These are phyloP conservation scores for Lactarius trivialis DNA, from an alignment of 768 basidiomycete species.

Conservation along the genomic window DNA sequence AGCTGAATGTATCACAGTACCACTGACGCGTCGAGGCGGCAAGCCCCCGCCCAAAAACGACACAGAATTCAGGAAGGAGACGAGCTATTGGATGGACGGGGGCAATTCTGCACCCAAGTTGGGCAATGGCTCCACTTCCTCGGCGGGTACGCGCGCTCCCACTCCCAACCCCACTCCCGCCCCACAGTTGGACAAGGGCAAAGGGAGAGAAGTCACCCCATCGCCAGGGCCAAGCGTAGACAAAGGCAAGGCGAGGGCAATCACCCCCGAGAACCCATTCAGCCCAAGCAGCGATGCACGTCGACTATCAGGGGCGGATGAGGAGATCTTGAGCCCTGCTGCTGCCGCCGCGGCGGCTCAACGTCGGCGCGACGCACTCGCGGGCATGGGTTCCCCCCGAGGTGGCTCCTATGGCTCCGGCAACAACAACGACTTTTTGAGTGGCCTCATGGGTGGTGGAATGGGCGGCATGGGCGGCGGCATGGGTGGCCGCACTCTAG, in stretches of 20 bases:
- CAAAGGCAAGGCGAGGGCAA: conserved; percentile 4
- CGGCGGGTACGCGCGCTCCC: not conserved
- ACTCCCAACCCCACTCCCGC: not conserved
- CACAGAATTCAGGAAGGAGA: not conserved
- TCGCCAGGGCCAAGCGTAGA: not conserved
- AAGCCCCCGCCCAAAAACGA: not conserved
- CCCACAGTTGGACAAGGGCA: not conserved
- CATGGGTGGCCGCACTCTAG: not conserved
- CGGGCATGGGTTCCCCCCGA: not conserved
- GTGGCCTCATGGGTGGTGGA: not conserved
- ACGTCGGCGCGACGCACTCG: not conserved
- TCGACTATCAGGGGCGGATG: not conserved
- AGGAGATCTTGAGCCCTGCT: conserved; percentile 12
- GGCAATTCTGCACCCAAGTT: not conserved
- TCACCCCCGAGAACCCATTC: not conserved
- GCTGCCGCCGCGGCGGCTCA: not conserved
- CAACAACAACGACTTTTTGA: not conserved
- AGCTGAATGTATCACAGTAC: not conserved
- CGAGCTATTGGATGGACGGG: conserved; percentile 9
- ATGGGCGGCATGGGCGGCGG: not conserved
- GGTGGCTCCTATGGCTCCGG: not conserved
- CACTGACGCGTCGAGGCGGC: not conserved
- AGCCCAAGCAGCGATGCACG: not conserved
- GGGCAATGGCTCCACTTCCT: not conserved
- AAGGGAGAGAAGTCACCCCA: not conserved